Percentiles rank a stretch among this genome's conserved stretches.
Conservation (phyloP, 2,329 filamentous ascomycete genomes). For the Diaporthe ampelina region DNA sequence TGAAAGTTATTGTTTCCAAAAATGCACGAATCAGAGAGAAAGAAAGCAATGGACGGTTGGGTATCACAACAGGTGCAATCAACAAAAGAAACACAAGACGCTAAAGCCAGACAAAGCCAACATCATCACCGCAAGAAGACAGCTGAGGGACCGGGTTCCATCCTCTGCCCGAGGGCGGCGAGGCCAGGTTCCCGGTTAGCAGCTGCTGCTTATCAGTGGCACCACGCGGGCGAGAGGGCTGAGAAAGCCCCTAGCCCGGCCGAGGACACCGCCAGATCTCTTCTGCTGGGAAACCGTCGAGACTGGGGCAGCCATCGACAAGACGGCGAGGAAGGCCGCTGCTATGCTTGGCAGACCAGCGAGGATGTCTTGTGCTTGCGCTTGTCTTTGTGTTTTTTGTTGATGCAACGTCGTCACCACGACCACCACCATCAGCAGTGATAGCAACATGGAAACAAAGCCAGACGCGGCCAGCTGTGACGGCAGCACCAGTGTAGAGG, state of each 20-base stretch:
- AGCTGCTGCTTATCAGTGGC: conserved; percentile 33
- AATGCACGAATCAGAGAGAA: conserved; percentile 3
- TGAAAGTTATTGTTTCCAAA: conserved; percentile 42
- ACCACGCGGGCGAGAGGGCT: neutral
- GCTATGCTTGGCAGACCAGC: conserved; percentile 7
- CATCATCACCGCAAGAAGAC: neutral
- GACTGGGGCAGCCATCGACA: conserved; percentile 35
- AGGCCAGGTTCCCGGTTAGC: neutral
- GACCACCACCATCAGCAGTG: conserved; percentile 37
- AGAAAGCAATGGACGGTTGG: conserved; percentile 28
- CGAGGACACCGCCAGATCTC: conserved; percentile 9
- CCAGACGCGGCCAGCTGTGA: conserved; percentile 39
- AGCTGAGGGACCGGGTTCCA: neutral
- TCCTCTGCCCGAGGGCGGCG: neutral
- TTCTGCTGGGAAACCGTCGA: neutral
- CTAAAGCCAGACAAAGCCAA: conserved; percentile 26
- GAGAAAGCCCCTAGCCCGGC: conserved; percentile 15
- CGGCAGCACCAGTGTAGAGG: conserved; percentile 7
- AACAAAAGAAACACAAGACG: conserved; percentile 22
- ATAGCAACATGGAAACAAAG: conserved; percentile 40
- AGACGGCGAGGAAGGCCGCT: conserved; percentile 19
- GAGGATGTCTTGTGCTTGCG: conserved; percentile 26
- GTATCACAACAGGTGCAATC: conserved; percentile 38
- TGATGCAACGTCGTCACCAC: conserved; percentile 38
- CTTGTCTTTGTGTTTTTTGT: conserved; percentile 23